Percentiles rank a stretch among this genome's conserved stretches.
These are phyloP conservation scores for Datisca glomerata DNA, from an alignment of 306 rosid species.

Conservation along the genomic window DNA sequence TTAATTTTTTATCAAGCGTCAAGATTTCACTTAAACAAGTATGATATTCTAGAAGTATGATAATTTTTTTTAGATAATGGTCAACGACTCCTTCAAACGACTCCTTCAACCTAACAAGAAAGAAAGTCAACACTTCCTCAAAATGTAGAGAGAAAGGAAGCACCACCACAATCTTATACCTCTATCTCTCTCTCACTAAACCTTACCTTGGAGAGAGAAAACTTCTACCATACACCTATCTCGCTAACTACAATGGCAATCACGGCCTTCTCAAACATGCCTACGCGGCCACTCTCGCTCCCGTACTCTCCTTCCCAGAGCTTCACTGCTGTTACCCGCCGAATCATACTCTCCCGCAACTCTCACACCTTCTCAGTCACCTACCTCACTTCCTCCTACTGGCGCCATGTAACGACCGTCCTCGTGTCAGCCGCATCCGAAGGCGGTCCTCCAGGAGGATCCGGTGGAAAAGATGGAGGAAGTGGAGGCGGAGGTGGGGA, in stretches of 20 bases:
- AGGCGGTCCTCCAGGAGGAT: constrained; percentile 10
- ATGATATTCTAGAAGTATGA: too few relatives aligned
- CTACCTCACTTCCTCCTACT: constrained; percentile 3
- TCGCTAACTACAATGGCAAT: constrained; percentile 30
- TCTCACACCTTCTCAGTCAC: constrained; percentile 11
- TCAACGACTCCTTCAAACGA: too few relatives aligned
- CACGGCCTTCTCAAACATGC: constrained; percentile 33
- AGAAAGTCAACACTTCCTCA: too few relatives aligned
- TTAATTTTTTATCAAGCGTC: too few relatives aligned
- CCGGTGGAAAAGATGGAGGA: constrained; percentile 1
- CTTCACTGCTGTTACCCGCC: constrained; percentile 1
- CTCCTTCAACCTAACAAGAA: too few relatives aligned
- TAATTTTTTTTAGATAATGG: too few relatives aligned
- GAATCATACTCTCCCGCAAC: not conserved
- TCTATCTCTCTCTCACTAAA: not conserved
- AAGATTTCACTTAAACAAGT: too few relatives aligned
- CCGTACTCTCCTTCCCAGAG: constrained; percentile 3
- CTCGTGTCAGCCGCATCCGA: constrained; percentile 11
- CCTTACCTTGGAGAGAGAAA: not conserved
- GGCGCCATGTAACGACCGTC: constrained; percentile 7
- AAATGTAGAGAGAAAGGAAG: not conserved
- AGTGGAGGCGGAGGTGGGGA: constrained; percentile 8
- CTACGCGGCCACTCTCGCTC: constrained; percentile 19
- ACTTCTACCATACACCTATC: too few relatives aligned
- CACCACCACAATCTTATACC: too few relatives aligned